A percentile compares a stretch with the other conserved stretches of the same genome.
These are phyloP conservation scores for Gnetum montanum DNA, from an alignment of 75 land plant genomes.

Conservation along the genomic window DNA sequence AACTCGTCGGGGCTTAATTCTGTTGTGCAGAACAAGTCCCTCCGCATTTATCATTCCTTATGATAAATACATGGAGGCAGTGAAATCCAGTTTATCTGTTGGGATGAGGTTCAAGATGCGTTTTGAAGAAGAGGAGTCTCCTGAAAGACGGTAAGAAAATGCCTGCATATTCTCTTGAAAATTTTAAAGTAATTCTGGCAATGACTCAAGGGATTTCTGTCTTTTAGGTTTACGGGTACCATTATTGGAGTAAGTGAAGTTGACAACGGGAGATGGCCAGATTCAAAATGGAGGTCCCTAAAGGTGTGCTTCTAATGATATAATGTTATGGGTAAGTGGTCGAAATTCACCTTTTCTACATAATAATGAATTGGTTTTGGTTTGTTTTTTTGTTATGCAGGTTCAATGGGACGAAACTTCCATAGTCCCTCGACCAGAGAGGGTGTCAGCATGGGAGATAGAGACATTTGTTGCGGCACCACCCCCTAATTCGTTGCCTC, in stretches of 20 bases:
- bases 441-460: constrained; percentile 66
- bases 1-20: background rate
- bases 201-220: background rate
- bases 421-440: constrained; percentile 23
- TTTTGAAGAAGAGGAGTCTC: constrained; percentile 65
- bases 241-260: constrained; percentile 45
- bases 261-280: constrained; percentile 56
- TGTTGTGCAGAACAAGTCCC: constrained; percentile 61
- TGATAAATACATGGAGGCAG: constrained; percentile 40
- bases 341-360: background rate
- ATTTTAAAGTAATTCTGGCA: background rate
- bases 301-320: too few species aligned
- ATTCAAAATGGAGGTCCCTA: constrained; percentile 67
- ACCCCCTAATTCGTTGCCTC: constrained; percentile 14
- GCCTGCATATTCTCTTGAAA: too few species aligned
- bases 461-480: constrained; percentile 27
- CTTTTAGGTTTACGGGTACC: constrained; percentile 53
- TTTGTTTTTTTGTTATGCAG: constrained; percentile 19
- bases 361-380: background rate
- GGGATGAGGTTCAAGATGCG: constrained; percentile 77
- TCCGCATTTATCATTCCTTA: constrained; percentile 74
- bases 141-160: constrained; percentile 55
- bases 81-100: constrained; percentile 24
- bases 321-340: too few species aligned
- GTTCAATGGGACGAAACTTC: constrained; percentile 61